Conservation (phyloP, 768 basidiomycete species). For the Russula sp. region DNA sequence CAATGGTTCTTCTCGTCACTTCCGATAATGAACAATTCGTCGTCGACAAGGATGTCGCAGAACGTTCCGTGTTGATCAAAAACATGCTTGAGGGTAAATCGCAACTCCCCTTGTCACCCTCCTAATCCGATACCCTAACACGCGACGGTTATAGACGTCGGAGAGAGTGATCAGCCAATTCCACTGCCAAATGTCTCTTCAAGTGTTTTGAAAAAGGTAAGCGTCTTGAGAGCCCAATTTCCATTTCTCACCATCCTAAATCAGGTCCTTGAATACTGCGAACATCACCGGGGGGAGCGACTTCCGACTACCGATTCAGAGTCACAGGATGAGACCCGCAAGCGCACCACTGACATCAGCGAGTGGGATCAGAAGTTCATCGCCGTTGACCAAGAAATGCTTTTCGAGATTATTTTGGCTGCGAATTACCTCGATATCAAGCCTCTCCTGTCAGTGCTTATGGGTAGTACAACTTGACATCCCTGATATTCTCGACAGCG, state of each 20-base stretch:
- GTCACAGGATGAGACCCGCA: constrained; percentile 87
- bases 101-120: neutral
- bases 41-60: constrained; percentile 90
- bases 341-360: constrained; percentile 96
- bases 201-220: constrained; percentile 86
- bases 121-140: constrained; percentile 11
- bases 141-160: constrained; percentile 58
- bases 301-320: constrained; percentile 80
- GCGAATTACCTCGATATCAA: constrained; percentile 99
- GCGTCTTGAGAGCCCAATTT: constrained; percentile 10
- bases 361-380: constrained; percentile 99
- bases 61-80: constrained; percentile 95
- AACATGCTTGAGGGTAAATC: constrained; percentile 94
- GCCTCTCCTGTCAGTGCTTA: constrained; percentile 68
- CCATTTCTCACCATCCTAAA: neutral
- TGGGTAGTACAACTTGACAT: neutral
- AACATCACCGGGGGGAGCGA: constrained; percentile 97
- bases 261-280: constrained; percentile 98
- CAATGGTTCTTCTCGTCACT: constrained; percentile 82
- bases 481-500: constrained; percentile 42
- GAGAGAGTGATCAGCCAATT: constrained; percentile 91
- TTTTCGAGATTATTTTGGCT: constrained; percentile 98
- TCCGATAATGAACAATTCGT: constrained; percentile 95
- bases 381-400: constrained; percentile 98
- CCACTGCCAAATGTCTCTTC: constrained; percentile 93